Evolutionary conservation across 176 grass and related monocot genomes (phyloP).

Genomic region (Zea mays): DNA sequence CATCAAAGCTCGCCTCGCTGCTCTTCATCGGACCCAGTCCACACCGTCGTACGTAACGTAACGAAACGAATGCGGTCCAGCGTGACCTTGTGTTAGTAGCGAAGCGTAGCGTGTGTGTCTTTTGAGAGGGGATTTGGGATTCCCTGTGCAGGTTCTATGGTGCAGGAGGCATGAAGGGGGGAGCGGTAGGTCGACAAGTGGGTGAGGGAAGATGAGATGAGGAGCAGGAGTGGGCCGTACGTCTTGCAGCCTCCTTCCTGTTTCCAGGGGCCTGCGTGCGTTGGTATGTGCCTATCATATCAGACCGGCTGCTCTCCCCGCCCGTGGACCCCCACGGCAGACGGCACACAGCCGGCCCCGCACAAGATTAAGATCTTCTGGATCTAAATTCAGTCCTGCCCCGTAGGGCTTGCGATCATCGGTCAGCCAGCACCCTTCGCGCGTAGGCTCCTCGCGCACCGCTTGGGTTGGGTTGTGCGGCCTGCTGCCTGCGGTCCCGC

Average conservation of each 20-base stretch:
- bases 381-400: too few relatives aligned
- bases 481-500: not conserved
- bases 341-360: too few relatives aligned
- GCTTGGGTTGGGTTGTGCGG: too few relatives aligned
- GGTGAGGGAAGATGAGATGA: conserved; percentile 2
- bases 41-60: not conserved
- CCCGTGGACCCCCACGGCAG: not conserved
- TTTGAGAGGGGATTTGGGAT: not conserved
- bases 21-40: not conserved
- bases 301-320: not conserved
- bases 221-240: not conserved
- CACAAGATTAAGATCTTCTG: too few relatives aligned
- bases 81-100: too few relatives aligned
- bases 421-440: not conserved
- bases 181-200: conserved; percentile 1
- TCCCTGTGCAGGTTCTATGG: not conserved
- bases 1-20: too few relatives aligned
- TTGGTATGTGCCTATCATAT: conserved; percentile 36
- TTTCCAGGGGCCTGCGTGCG: conserved; percentile 16
- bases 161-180: not conserved
- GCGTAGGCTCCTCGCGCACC: not conserved
- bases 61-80: not conserved
- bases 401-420: not conserved
- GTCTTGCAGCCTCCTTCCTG: not conserved
- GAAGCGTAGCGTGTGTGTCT: too few relatives aligned